Conservation (phyloP, 2,329 filamentous ascomycete species). For the Aciculosporium take region DNA sequence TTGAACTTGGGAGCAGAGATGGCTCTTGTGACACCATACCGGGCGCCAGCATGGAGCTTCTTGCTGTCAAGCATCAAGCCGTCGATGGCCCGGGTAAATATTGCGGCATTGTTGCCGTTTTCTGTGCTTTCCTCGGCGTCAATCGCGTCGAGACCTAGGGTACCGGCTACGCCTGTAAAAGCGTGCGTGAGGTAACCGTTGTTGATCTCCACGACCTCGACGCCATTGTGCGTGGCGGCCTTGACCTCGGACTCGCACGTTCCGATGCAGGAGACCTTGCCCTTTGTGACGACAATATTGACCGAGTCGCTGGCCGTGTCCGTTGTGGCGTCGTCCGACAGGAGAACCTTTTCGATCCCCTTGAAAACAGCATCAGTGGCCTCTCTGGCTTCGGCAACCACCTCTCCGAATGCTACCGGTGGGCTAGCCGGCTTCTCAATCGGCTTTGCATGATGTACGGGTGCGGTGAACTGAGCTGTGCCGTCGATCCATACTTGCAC, state of each 20-base stretch:
- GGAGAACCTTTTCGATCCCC: conserved; percentile 37
- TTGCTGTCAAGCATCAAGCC: conserved; percentile 40
- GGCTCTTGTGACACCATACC: conserved; percentile 44
- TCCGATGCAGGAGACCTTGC: conserved; percentile 43
- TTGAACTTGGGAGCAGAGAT: conserved; percentile 40
- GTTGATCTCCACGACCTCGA: conserved; percentile 30
- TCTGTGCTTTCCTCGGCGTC: conserved; percentile 40
- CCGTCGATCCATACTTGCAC: conserved; percentile 52
- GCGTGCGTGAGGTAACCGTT: conserved; percentile 48
- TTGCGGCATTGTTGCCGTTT: conserved; percentile 30
- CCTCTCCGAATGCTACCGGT: conserved; percentile 24
- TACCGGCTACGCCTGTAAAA: conserved; percentile 46
- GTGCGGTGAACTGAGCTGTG: conserved; percentile 36
- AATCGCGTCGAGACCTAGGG: conserved; percentile 49
- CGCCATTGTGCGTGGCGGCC: conserved; percentile 19
- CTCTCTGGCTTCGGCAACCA: conserved; percentile 26
- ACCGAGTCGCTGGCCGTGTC: conserved; percentile 21
- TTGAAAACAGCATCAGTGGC: conserved; percentile 36
- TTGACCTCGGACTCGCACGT: conserved; percentile 31
- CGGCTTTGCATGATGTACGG: conserved; percentile 40
- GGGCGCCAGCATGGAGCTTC: conserved; percentile 37
- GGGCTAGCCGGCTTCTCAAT: conserved; percentile 23
- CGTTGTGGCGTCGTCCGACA: conserved; percentile 27
- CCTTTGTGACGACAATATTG: conserved; percentile 37
- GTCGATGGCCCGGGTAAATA: conserved; percentile 45